These are phyloP conservation scores for Jamesozyma spencerorum DNA, from an alignment of 805 yeast genomes.

Conservation along the genomic window DNA sequence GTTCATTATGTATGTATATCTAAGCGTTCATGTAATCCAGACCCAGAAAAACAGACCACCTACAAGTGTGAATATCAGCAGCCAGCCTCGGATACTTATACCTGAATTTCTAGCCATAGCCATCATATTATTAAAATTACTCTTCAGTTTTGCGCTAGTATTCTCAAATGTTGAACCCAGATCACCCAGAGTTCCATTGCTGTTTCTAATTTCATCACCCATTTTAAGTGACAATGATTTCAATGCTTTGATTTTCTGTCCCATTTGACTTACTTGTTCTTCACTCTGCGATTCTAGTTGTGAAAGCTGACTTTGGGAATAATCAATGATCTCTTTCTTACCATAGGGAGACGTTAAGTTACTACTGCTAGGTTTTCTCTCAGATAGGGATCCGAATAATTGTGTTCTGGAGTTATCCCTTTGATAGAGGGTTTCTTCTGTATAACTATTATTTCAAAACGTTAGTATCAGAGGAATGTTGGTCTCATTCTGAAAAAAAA, in stretches of 20 bases:
- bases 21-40: slow-evolving; percentile 27
- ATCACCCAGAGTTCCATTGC: slow-evolving; percentile 37
- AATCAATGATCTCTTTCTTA: slow-evolving; percentile 30
- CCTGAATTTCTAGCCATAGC: slow-evolving; percentile 56
- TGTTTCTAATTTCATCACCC: slow-evolving; percentile 56
- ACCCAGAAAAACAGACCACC: slow-evolving; percentile 44
- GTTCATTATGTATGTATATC: too few species aligned
- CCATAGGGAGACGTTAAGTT: slow-evolving; percentile 36
- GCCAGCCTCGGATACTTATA: slow-evolving; percentile 57
- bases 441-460: slow-evolving; percentile 7
- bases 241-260: slow-evolving; percentile 43
- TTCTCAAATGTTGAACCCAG: slow-evolving; percentile 39
- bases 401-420: slow-evolving; percentile 27
- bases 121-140: slow-evolving; percentile 49
- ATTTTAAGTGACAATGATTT: slow-evolving; percentile 48
- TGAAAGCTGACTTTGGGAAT: slow-evolving; percentile 44
- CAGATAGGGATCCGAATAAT: slow-evolving; percentile 18
- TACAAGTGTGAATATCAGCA: slow-evolving; percentile 39
- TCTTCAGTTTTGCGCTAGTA: slow-evolving; percentile 39
- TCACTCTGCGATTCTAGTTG: slow-evolving; percentile 61
- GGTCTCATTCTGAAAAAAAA: neutral
- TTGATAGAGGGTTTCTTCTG: slow-evolving; percentile 17
- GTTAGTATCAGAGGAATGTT: slow-evolving; percentile 7
- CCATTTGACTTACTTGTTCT: slow-evolving; percentile 46
- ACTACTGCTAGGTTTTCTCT: slow-evolving; percentile 3